Conservation (phyloP, 2,329 filamentous ascomycete species). For the Hypoxylon sp. region DNA sequence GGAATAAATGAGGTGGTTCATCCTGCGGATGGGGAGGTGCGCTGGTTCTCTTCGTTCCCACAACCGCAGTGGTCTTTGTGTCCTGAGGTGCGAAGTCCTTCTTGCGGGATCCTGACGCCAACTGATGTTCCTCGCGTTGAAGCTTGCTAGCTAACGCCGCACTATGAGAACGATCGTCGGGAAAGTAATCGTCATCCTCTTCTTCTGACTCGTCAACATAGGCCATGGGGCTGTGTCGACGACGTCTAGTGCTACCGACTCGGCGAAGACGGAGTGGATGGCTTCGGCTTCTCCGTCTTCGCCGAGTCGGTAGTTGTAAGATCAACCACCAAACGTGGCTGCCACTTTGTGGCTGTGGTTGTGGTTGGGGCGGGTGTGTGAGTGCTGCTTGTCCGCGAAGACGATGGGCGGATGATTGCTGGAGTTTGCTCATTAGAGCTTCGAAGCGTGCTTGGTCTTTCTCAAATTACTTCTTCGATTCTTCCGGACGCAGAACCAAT, state of each 20-base stretch:
- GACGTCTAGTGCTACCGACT: slow-evolving; percentile 47
- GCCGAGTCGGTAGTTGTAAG: slow-evolving; percentile 61
- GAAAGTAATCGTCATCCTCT: slow-evolving; percentile 49
- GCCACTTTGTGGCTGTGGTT: slow-evolving; percentile 49
- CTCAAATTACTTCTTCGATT: background rate
- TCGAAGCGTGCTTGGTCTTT: slow-evolving; percentile 39
- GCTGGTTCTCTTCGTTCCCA: slow-evolving; percentile 12
- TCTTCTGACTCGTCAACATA: slow-evolving; percentile 54
- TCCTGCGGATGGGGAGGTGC: no score
- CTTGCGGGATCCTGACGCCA: background rate
- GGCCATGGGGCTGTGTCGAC: slow-evolving; percentile 44
- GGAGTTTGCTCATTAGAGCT: slow-evolving; percentile 45
- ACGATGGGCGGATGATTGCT: slow-evolving; percentile 38
- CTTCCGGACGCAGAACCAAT: no score
- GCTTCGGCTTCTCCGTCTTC: slow-evolving; percentile 51
- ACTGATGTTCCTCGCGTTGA: slow-evolving; percentile 50
- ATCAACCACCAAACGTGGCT: slow-evolving; percentile 54
- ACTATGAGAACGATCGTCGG: slow-evolving; percentile 46
- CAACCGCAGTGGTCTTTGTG: background rate
- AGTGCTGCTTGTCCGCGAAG: slow-evolving; percentile 53
- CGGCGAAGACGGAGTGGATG: slow-evolving; percentile 30
- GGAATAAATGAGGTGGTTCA: no score
- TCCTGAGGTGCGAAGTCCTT: background rate
- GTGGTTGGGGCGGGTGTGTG: slow-evolving; percentile 57
- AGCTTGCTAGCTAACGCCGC: slow-evolving; percentile 43